Evolutionary conservation across 345 rosid genomes (phyloP).

Genomic region (Eucalyptus victrix): DNA sequence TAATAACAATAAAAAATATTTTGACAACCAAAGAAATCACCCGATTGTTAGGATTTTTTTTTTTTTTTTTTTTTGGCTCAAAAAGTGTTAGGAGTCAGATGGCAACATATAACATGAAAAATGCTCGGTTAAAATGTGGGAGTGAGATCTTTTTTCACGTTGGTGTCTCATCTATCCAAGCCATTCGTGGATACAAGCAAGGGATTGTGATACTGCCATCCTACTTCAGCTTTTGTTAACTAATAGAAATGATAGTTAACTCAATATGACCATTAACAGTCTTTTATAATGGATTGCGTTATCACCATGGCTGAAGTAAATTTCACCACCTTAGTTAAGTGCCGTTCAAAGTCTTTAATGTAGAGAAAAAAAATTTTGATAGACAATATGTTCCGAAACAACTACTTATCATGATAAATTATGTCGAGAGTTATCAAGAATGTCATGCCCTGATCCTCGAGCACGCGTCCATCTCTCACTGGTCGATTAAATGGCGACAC

Average conservation of each 20-base stretch:
- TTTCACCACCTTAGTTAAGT: neutral
- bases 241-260: neutral
- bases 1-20: too few relatives aligned
- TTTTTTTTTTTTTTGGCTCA: too few relatives aligned
- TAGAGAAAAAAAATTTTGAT: neutral
- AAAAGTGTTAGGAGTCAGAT: neutral
- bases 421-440: neutral
- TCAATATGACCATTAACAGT: neutral
- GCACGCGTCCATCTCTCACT: too few relatives aligned
- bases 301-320: neutral
- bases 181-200: neutral
- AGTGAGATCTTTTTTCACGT: neutral
- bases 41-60: too few relatives aligned
- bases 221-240: neutral
- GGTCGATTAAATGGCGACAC: accelerated
- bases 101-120: neutral
- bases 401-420: neutral
- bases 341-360: neutral
- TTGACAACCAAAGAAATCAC: neutral
- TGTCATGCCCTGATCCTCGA: too few relatives aligned
- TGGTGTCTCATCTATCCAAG: neutral
- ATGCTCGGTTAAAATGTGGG: neutral
- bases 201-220: neutral
- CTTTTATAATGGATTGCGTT: neutral
- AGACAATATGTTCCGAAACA: neutral